A percentile compares a stretch with the other conserved stretches of the same genome.
These are phyloP conservation scores for Albatrellus ellisii DNA, from an alignment of 768 basidiomycete species.

Conservation along the genomic window DNA sequence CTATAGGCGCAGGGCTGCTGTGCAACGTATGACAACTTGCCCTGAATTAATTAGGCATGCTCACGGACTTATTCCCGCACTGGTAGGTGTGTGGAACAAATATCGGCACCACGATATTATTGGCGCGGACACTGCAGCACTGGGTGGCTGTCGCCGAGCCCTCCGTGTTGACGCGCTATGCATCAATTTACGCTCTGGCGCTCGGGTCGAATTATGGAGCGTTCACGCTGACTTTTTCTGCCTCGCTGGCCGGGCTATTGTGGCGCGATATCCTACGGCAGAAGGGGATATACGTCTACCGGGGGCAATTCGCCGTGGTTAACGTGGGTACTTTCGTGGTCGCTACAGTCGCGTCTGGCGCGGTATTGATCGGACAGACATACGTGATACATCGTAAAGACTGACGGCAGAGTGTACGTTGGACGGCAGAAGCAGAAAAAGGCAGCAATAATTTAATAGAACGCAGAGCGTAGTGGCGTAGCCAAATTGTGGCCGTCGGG, in stretches of 20 bases:
- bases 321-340: constrained; percentile 60
- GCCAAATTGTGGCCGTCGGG: too few relatives aligned
- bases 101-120: constrained; percentile 83
- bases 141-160: constrained; percentile 16
- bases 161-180: constrained; percentile 2
- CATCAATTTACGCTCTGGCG: constrained; percentile 44
- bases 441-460: too few relatives aligned
- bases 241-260: constrained; percentile 77
- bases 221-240: constrained; percentile 79
- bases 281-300: constrained; percentile 53
- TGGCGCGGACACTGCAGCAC: constrained; percentile 62
- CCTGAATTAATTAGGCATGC: too few relatives aligned
- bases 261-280: constrained; percentile 67
- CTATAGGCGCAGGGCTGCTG: constrained; percentile 55
- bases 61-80: neutral
- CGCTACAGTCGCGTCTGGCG: constrained; percentile 52
- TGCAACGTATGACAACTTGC: constrained; percentile 38
- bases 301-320: constrained; percentile 56
- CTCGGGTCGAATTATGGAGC: constrained; percentile 87
- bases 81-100: constrained; percentile 62
- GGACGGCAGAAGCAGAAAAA: too few relatives aligned
- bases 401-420: too few relatives aligned
- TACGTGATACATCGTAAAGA: constrained; percentile 28
- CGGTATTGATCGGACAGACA: constrained; percentile 69
- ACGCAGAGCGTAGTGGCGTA: too few relatives aligned